Conservation (phyloP, 306 rosid genomes). For the Quercus ilex region DNA sequence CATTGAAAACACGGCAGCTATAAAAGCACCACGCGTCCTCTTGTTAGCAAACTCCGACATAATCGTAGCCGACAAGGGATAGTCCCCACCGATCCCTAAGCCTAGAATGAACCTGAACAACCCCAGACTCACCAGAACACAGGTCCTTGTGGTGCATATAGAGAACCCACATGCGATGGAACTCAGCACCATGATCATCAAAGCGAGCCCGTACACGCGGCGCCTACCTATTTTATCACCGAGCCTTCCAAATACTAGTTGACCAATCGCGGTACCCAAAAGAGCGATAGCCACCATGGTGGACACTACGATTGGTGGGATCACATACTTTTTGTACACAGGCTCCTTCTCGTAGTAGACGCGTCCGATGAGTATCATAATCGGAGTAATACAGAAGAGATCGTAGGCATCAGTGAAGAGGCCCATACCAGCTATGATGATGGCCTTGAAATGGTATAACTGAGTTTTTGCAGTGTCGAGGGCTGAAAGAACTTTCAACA, state of each 20-base stretch:
- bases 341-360: slow-evolving; percentile 28
- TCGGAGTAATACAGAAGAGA: slow-evolving; percentile 57
- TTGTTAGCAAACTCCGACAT: slow-evolving; percentile 86
- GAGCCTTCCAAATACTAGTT: slow-evolving; percentile 51
- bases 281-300: slow-evolving; percentile 41
- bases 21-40: slow-evolving; percentile 69
- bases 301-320: slow-evolving; percentile 21
- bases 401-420: slow-evolving; percentile 77
- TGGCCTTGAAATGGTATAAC: slow-evolving; percentile 75
- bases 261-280: slow-evolving; percentile 55
- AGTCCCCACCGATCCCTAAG: slow-evolving; percentile 77
- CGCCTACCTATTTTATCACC: slow-evolving; percentile 67
- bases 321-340: background rate
- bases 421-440: slow-evolving; percentile 80
- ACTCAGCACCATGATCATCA: slow-evolving; percentile 52
- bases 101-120: slow-evolving; percentile 72
- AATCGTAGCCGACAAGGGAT: slow-evolving; percentile 71
- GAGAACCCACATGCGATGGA: slow-evolving; percentile 68
- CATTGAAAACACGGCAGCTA: slow-evolving; percentile 82
- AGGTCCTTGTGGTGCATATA: slow-evolving; percentile 34
- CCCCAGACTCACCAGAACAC: slow-evolving; percentile 50
- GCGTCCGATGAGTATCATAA: slow-evolving; percentile 46
- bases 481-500: slow-evolving; percentile 57
- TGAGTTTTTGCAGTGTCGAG: slow-evolving; percentile 71
- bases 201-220: slow-evolving; percentile 49